phyloP scores from a whole-genome alignment of 2,329 filamentous ascomycete genomes.

The Venturia oleaginea region DNA sequence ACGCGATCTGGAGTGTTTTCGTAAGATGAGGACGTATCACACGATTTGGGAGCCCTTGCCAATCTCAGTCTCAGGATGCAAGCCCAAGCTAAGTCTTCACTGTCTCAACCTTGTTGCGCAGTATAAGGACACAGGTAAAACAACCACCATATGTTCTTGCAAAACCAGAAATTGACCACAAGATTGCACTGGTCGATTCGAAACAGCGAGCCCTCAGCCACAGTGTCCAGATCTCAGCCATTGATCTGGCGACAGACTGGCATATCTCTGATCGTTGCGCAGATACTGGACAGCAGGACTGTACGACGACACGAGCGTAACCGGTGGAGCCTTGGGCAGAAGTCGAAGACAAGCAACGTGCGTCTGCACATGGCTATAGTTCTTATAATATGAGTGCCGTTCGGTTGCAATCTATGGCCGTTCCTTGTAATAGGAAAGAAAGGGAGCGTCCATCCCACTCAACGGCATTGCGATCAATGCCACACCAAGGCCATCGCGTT shows the following conservation, averaged over 20 bases:
- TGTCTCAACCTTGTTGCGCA: neutral
- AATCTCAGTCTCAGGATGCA: slow-evolving; percentile 1
- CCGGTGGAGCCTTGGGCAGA: slow-evolving; percentile 3
- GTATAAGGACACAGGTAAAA: neutral
- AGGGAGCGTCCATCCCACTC: neutral
- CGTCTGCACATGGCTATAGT: slow-evolving; percentile 2
- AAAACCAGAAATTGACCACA: neutral
- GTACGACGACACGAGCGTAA: slow-evolving; percentile 4
- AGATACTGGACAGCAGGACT: neutral
- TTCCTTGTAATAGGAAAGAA: neutral
- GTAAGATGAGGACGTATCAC: neutral
- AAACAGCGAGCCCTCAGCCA: slow-evolving; percentile 4
- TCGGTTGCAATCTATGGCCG: neutral
- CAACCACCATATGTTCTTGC: neutral
- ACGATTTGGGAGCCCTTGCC: neutral
- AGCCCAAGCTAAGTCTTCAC: neutral
- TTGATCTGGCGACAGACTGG: slow-evolving; percentile 1
- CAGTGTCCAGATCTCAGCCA: slow-evolving; percentile 1
- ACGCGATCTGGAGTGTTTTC: neutral
- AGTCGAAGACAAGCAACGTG: slow-evolving; percentile 4
- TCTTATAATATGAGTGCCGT: neutral
- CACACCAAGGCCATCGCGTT: neutral
- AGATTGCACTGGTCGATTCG: neutral
- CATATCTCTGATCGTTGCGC: slow-evolving; percentile 2
- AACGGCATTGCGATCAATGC: neutral